Base-by-base conservation (phyloP, 805 yeast species). In the Lipomyces mesembrius region DNA sequence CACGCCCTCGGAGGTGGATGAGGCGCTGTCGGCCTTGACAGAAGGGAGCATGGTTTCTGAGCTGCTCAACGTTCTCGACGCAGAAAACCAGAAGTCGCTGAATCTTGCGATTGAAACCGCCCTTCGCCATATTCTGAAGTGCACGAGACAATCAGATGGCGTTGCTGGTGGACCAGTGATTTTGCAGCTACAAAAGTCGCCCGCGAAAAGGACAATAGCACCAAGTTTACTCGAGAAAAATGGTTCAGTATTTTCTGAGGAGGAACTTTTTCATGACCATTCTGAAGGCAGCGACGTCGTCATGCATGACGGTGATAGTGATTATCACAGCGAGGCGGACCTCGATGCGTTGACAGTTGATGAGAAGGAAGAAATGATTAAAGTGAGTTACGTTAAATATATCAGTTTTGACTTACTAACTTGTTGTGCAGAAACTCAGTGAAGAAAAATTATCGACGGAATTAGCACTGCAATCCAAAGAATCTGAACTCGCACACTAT, bases 31-130 rank as follows among this genome's bases (percentile, higher is more conserved):
- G 12, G 6, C 35, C 3, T 35, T 64, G 25, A 27, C 60, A 8
- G 62, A 37, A 55, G 60, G 53, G 17, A 60, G 61, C 20, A 53
- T 67, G 51, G 55, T 60, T 25, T 62, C 68, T 2, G 62, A 63
- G 39, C 43, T 67, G 7, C 58, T 67, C 34, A 62, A 62, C n/a
- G 63, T 49, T 12, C 60, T 63, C 25, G 71, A 65, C 17, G 51
- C 71, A 11, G 71, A 67, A 27, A 58, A 54, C 7, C 55, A 61
- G 32, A 52, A 55, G 34, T 58, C 68, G 2, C 57, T 62, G 20
- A 14, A 54, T 32, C 22, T 67, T 7, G 46, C 46, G 11, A 59
- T 65, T 54, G 63, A 59, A 37, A 52, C 43, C 6, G 49, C 65
- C 17, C 59, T 65, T 11, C 27, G 22, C 39, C 61, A 57, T 46